Base-by-base conservation (phyloP, 2,329 filamentous ascomycete genomes). In the Diaporthe batatas region DNA sequence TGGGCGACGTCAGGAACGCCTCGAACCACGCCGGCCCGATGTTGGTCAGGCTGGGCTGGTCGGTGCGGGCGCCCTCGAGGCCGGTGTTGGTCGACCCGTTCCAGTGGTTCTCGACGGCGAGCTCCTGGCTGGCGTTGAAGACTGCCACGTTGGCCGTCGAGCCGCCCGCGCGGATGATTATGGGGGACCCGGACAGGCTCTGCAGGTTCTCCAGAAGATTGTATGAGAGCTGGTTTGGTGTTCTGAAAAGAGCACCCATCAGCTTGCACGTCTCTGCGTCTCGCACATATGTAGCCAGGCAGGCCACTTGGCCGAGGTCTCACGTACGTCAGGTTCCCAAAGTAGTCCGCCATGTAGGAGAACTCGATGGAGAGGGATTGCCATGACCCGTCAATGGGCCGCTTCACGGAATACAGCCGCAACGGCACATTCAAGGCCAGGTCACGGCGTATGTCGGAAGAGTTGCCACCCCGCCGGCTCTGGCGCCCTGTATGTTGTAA, bases 121-220 rank as follows among this genome's bases (percentile, higher is more conserved):
- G 23, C 8, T 55, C 39, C 39, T 71, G 58, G 49, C 58, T 67
- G 18, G 70, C 70, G 51, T 71, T 71, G 36, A 67, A 71, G 18
- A 54, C 42, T 8, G 42, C 70, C n/a, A 64, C 53, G 14, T 57
- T 71, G 14, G 59, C 58, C 2, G 70, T 67, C n/a, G 57, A 47
- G 77, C 77, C 16, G 77, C 79, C 44, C 75, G 79, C 62, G 73
- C 73, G 51, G 49, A 68, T 47, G 12, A 71, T 57, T 7, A 64
- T 49, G 16, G 59, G 62, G 4, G 47, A 51, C 2, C 70, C 70
- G 39, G 58, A 55, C 25, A 57, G 8, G 21, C 1, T 36, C 29
- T 68, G 36, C 25, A 71, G 70, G 10, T 71, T 67, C 6, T 49
- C 49, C 14, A 71, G 36, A 5, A 71, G 70, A 36, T 64, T 53